Evolutionary conservation across 331 rosid species (phyloP).

Genomic region (Saraca asoca): DNA sequence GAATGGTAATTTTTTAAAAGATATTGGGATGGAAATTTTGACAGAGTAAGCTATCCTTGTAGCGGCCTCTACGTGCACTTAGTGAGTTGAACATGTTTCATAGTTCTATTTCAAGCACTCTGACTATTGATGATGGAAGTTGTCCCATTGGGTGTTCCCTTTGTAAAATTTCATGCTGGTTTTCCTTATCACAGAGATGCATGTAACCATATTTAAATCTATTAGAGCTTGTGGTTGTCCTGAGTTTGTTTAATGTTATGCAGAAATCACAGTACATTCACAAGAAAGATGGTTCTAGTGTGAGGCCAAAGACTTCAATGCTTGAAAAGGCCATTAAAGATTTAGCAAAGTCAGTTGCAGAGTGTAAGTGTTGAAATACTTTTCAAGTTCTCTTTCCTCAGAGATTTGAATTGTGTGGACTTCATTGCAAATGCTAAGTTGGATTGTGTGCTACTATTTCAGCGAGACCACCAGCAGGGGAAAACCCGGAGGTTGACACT

Average conservation of each 20-base stretch:
- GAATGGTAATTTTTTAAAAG: slow-evolving; percentile 14
- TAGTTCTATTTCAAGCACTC: slow-evolving; percentile 20
- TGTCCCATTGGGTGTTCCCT: slow-evolving; percentile 22
- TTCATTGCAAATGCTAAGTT: slow-evolving; percentile 23
- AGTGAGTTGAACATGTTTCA: slow-evolving; percentile 2
- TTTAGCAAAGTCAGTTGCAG: slow-evolving; percentile 92
- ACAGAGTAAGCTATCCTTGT: slow-evolving; percentile 13
- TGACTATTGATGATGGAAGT: slow-evolving; percentile 27
- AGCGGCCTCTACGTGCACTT: slow-evolving; percentile 1
- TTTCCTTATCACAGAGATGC: background rate
- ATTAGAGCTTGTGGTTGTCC: slow-evolving; percentile 25
- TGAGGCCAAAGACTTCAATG: slow-evolving; percentile 75
- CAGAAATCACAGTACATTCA: slow-evolving; percentile 67
- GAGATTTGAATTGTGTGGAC: slow-evolving; percentile 26
- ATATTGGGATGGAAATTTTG: slow-evolving; percentile 24
- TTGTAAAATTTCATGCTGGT: background rate
- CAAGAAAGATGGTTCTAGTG: slow-evolving; percentile 83
- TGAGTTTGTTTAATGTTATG: slow-evolving; percentile 40
- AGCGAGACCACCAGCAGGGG: slow-evolving; percentile 94
- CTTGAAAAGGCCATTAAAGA: slow-evolving; percentile 94
- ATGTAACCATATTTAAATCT: slow-evolving; percentile 19
- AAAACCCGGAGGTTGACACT: slow-evolving; percentile 78
- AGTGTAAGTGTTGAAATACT: slow-evolving; percentile 59
- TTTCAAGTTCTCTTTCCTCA: slow-evolving; percentile 24
- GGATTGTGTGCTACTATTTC: slow-evolving; percentile 38